phyloP scores from a whole-genome alignment of 1,139 yeast species.

The Kluyveromyces sp. region DNA sequence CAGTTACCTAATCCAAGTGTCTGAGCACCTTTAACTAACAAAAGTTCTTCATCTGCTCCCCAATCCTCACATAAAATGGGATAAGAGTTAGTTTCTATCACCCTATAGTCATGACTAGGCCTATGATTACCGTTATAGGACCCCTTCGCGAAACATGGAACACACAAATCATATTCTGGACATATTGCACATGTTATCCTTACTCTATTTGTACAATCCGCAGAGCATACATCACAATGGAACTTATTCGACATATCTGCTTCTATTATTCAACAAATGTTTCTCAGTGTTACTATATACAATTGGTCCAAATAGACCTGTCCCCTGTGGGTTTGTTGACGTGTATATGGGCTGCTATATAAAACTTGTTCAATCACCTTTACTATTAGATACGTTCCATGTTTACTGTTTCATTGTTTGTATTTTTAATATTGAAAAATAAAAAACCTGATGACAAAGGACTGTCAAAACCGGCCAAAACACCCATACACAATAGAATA shows the following conservation, averaged over 20 bases:
- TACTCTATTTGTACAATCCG: conserved; percentile 89
- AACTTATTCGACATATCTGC: conserved; percentile 41
- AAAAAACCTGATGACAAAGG: too few relatives aligned
- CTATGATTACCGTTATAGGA: conserved; percentile 73
- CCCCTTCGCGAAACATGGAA: conserved; percentile 91
- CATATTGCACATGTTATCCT: conserved; percentile 89
- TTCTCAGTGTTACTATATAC: not conserved
- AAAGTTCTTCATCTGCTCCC: conserved; percentile 97
- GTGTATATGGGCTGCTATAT: too few relatives aligned
- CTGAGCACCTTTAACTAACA: conserved; percentile 86
- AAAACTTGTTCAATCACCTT: too few relatives aligned
- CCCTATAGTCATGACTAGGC: conserved; percentile 89
- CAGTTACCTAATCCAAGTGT: conserved; percentile 90
- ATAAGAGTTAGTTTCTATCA: conserved; percentile 89
- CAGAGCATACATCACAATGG: conserved; percentile 92
- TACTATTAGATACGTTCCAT: too few relatives aligned
- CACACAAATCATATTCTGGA: conserved; percentile 89
- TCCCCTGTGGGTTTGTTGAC: too few relatives aligned
- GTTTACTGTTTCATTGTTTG: too few relatives aligned
- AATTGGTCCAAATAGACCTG: not conserved
- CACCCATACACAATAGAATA: too few relatives aligned
- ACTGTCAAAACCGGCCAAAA: too few relatives aligned
- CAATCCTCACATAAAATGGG: conserved; percentile 86
- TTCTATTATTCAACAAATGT: not conserved
- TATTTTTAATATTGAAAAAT: too few relatives aligned